Evolutionary conservation across 495 filamentous ascomycete species (phyloP).

Genomic region (Acidiella bohemica): DNA sequence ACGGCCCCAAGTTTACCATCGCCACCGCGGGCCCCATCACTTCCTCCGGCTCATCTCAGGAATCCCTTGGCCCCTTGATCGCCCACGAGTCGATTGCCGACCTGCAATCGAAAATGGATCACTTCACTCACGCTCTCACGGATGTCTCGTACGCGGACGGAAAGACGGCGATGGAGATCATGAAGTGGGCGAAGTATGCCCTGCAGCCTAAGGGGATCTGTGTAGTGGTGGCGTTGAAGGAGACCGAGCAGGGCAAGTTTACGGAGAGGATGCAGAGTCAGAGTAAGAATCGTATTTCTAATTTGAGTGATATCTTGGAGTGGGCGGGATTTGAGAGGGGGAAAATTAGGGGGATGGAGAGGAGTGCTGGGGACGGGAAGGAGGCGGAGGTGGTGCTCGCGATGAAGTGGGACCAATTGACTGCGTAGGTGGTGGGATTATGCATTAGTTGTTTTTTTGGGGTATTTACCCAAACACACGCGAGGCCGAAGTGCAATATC

Average conservation of each 20-base stretch:
- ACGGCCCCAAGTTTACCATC: constrained; percentile 13
- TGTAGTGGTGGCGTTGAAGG: constrained; percentile 9
- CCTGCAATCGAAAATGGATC: constrained; percentile 10
- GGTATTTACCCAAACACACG: too few relatives aligned
- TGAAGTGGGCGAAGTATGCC: constrained; percentile 13
- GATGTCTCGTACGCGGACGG: constrained; percentile 8
- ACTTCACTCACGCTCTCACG: constrained; percentile 14
- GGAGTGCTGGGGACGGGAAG: constrained; percentile 1
- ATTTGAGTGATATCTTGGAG: constrained; percentile 15
- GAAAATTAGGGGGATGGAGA: constrained; percentile 11
- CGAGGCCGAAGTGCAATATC: too few relatives aligned
- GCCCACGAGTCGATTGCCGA: neutral
- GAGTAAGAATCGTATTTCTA: constrained; percentile 6
- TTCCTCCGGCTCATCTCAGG: neutral
- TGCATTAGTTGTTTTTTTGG: too few relatives aligned
- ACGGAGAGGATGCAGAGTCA: constrained; percentile 6
- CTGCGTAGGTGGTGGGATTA: too few relatives aligned
- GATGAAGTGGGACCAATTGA: constrained; percentile 20
- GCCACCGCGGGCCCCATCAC: neutral
- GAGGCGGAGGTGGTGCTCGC: constrained; percentile 17
- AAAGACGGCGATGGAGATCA: constrained; percentile 6
- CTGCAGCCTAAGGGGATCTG: constrained; percentile 14
- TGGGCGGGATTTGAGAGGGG: constrained; percentile 19
- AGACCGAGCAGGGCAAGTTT: constrained; percentile 2
- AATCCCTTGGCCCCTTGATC: neutral